phyloP scores from a whole-genome alignment of 2,329 filamentous ascomycete genomes.

The Trichoderma arundinaceum region DNA sequence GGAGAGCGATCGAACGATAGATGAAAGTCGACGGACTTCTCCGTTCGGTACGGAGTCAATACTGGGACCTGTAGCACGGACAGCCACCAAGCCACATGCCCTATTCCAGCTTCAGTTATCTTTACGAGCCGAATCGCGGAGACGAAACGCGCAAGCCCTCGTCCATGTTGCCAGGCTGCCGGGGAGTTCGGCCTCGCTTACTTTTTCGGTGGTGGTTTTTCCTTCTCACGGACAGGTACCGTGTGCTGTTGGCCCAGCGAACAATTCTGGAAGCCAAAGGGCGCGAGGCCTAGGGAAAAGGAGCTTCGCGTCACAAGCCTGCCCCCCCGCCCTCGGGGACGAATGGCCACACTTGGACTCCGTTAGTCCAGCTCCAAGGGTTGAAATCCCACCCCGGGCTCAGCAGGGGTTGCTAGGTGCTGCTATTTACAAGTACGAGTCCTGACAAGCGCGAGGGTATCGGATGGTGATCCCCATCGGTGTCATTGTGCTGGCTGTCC shows the following conservation, averaged over 20 bases:
- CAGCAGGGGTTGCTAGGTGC: neutral
- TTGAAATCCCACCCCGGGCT: neutral
- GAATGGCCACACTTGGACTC: neutral
- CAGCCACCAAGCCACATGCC: neutral
- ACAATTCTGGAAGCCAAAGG: no score
- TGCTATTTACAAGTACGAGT: slow-evolving; percentile 5
- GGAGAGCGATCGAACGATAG: slow-evolving; percentile 18
- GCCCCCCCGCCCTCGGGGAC: neutral
- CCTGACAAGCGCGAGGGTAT: slow-evolving; percentile 5
- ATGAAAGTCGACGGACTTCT: slow-evolving; percentile 20
- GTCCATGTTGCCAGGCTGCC: neutral
- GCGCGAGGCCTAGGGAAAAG: neutral
- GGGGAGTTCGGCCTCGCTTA: slow-evolving; percentile 19
- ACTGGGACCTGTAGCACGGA: neutral
- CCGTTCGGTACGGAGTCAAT: slow-evolving; percentile 18
- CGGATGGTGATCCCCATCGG: slow-evolving; percentile 17
- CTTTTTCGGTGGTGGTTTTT: neutral
- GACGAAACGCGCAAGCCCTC: slow-evolving; percentile 25
- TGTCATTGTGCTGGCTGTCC: slow-evolving; percentile 5
- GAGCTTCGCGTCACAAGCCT: slow-evolving; percentile 12
- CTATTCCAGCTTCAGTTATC: slow-evolving; percentile 4
- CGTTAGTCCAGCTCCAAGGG: neutral
- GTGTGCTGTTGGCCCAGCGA: neutral
- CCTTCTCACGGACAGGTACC: neutral
- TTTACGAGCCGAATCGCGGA: slow-evolving; percentile 25